Evolutionary conservation across 176 grass and related monocot genomes (phyloP).

Genomic region (Dactylis glomerata): DNA sequence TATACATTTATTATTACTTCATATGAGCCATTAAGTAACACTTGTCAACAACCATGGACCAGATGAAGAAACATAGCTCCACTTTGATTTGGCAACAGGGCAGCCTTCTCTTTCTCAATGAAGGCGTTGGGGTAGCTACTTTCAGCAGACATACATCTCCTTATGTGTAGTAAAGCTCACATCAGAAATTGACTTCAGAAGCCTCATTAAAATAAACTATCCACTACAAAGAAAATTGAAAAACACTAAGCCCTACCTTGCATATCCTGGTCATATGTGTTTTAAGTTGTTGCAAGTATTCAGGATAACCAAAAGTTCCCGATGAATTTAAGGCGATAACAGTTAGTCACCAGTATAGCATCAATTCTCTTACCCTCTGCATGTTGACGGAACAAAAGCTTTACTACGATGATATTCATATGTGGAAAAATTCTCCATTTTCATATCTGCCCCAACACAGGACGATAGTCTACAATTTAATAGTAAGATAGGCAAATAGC

Average conservation of each 20-base stretch:
- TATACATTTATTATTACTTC: neutral
- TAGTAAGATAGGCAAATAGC: too few species aligned
- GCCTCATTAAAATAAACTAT: too few species aligned
- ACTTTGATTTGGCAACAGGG: slow-evolving; percentile 96
- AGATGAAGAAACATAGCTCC: slow-evolving; percentile 61
- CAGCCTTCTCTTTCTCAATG: slow-evolving; percentile 69
- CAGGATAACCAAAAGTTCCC: neutral
- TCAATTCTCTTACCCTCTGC: too few species aligned
- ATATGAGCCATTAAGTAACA: neutral
- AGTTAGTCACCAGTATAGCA: neutral
- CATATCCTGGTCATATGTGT: neutral
- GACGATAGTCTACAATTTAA: too few species aligned
- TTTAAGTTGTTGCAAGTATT: neutral
- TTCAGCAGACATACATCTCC: slow-evolving; percentile 48
- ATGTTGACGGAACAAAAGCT: too few species aligned
- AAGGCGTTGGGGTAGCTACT: slow-evolving; percentile 47
- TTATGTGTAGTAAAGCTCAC: slow-evolving; percentile 47
- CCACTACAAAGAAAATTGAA: neutral
- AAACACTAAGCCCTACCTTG: neutral
- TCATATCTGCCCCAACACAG: too few species aligned
- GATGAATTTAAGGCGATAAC: neutral
- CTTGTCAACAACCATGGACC: neutral
- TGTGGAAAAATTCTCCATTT: too few species aligned
- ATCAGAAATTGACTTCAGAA: too few species aligned
- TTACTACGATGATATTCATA: too few species aligned